Base-by-base conservation (phyloP, 768 basidiomycete genomes). In the Pilatotrama ljubarskyi region DNA sequence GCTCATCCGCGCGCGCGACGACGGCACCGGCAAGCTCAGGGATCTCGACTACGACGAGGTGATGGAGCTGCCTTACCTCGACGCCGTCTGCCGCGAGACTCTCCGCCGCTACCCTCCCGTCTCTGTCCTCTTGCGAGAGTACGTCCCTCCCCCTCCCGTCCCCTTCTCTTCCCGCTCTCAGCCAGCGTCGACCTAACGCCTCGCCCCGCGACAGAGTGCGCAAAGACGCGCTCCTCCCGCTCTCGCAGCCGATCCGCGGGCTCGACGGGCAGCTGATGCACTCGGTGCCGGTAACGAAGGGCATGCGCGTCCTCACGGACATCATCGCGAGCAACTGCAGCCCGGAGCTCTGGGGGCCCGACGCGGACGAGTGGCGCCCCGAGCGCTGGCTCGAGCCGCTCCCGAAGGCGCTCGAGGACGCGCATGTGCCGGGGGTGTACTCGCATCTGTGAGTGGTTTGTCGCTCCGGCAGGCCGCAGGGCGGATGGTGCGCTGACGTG, bases 31-130 rank as follows among this genome's bases (percentile, higher is more conserved):
- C 15, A 64, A 76, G 72, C 36, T 51, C 4, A 51, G 50, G 36
- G 50, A 51, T 17, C 25, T 73, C 72, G 36, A 69, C 71, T 62
- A 62, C 41, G 58, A 57, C 38, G 48, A 50, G 22, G 36, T 64
- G 7, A 53, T 63, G 41, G 42, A 46, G 1, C 53, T 93, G 4
- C 80, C 85, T 0, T 89, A 86, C 65, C 80, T 92, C 15, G 90
- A 90, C 60, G 78, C 77, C 9, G 80, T 87, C 4, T 77, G 86
- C 5, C 79, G 82, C 5, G 87, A 88, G 70, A 81, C 79, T 0
- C 68, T 87, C 57, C 80, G 87, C 0, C 50, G 85, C 3, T 52
- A 63, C 36, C 41, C 63, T 1, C 61, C 63, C 2, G 51, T 59
- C 7, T 35, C 48, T 18, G n/a, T 42, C 41, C 7, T 64, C 2